Base-by-base conservation (phyloP, 441 rosid genomes). In the Jatropha multifida region DNA sequence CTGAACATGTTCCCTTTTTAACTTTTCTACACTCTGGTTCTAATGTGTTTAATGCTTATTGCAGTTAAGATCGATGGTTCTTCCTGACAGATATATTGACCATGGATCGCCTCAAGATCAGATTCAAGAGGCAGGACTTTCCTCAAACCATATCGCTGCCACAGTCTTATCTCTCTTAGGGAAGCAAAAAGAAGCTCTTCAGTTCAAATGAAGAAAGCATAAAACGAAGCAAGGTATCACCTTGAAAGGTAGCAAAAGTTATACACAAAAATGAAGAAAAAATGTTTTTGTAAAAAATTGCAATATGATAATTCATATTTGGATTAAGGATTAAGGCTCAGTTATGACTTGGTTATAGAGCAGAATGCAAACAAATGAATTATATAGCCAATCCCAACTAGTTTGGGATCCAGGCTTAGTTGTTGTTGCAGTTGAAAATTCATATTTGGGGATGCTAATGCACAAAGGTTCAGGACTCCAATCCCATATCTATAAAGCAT, bases 81-180 rank as follows among this genome's bases (percentile, higher is more conserved):
- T 91, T 69, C 96, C 93, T 5, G 96, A 90, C 74, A 83, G 90
- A 84, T 89, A 90, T 78, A 90, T 90, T 13, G 90, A 89, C 23
- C 93, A 89, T 61, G 96, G 90, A 67, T 66, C 93, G 58, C 85
- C 88, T n/a, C 54, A 78, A 58, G 90, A 88, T 77, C 92, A 91
- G 83, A 71, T 88, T 10, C 89, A 89, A 75, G 87, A 81, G 76
- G 87, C 93, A 7, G 93, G 93, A 65, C 86, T 89, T 27, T 85
- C 93, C 49, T 80, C 93, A 17, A 83, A 79, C 75, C 89, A 90
- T 68, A 85, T 90, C 15, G 73, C 88, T 10, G 93, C 90, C 20
- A 89, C 92, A 27, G 87, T 90, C 65, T 77, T 88, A 58, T 86
- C 93, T 67, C 84, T 90, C 15, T 59, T 90, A 79, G 96, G 93